A percentile compares a stretch with the other conserved stretches of the same genome.
These are phyloP conservation scores for Chrysopogon serrulatus DNA, from an alignment of 176 grass and related monocot species.

Conservation along the genomic window DNA sequence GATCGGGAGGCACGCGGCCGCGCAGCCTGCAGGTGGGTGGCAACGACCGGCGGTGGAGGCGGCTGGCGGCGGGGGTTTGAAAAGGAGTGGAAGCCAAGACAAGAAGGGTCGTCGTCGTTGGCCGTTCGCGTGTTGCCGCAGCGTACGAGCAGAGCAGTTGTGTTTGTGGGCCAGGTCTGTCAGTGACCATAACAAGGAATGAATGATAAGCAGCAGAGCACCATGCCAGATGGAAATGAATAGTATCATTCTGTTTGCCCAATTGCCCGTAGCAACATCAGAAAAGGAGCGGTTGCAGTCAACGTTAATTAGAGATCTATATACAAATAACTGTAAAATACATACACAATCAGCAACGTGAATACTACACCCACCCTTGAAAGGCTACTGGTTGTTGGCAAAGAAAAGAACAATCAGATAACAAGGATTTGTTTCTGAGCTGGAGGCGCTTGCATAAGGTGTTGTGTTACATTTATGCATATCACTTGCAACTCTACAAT, in stretches of 20 bases:
- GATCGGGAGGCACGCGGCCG: no score
- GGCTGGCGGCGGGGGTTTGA: background rate
- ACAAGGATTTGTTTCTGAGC: slow-evolving; percentile 8
- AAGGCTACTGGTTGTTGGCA: slow-evolving; percentile 9
- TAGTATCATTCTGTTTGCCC: background rate
- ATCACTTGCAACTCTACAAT: slow-evolving; percentile 25
- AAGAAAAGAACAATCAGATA: slow-evolving; percentile 1
- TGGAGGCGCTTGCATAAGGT: slow-evolving; percentile 16
- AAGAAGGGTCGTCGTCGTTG: no score
- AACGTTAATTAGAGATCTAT: background rate
- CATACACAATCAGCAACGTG: no score
- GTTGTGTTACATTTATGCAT: slow-evolving; percentile 28
- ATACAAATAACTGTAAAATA: background rate
- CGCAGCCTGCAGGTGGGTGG: background rate
- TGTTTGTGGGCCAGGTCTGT: no score
- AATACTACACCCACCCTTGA: background rate
- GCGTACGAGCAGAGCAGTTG: no score
- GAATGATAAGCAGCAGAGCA: background rate
- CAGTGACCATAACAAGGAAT: background rate
- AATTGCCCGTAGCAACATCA: background rate
- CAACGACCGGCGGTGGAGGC: background rate
- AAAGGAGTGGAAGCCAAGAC: background rate
- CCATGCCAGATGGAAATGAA: background rate
- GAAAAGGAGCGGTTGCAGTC: background rate
- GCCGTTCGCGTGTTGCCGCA: no score